Conservation (phyloP, 2,329 filamentous ascomycete species). For the Penicillium sp. region DNA sequence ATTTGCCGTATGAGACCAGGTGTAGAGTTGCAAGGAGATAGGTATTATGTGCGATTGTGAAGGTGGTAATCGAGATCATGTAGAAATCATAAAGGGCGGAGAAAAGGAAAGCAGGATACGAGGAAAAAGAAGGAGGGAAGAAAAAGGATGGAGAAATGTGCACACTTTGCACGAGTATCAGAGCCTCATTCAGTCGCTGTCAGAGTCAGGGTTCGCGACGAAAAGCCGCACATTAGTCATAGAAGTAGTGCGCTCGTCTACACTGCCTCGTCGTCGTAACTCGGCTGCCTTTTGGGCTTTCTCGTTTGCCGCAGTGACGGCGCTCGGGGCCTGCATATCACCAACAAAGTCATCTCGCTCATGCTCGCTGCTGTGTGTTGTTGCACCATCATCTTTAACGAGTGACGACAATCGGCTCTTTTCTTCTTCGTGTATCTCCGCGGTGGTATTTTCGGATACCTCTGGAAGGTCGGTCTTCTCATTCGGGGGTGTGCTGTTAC, state of each 20-base stretch:
- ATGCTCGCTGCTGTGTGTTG: conserved; percentile 38
- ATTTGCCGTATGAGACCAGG: conserved; percentile 7
- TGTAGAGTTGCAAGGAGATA: conserved; percentile 13
- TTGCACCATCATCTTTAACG: conserved; percentile 30
- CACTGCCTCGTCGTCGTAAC: conserved; percentile 48
- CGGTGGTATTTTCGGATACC: conserved; percentile 41
- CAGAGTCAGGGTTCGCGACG: conserved; percentile 49
- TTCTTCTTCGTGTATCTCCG: conserved; percentile 30
- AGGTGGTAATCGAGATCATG: conserved; percentile 8
- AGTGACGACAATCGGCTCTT: conserved; percentile 27
- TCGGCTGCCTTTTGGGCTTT: conserved; percentile 46
- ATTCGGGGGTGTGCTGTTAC: conserved; percentile 55
- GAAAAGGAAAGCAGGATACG: conserved; percentile 10
- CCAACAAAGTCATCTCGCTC: conserved; percentile 55
- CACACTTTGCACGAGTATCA: not conserved
- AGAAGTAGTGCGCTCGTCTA: conserved; percentile 50
- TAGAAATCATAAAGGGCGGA: conserved; percentile 16
- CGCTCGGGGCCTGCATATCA: conserved; percentile 49
- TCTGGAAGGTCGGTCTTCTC: conserved; percentile 44
- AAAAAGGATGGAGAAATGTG: conserved; percentile 4
- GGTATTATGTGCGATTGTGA: conserved; percentile 27
- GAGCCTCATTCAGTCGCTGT: conserved; percentile 37
- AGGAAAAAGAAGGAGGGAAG: not conserved
- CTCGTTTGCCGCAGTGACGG: conserved; percentile 38
- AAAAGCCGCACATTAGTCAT: conserved; percentile 49